phyloP scores from a whole-genome alignment of 2,329 filamentous ascomycete genomes.

The Fusarium anguioides region DNA sequence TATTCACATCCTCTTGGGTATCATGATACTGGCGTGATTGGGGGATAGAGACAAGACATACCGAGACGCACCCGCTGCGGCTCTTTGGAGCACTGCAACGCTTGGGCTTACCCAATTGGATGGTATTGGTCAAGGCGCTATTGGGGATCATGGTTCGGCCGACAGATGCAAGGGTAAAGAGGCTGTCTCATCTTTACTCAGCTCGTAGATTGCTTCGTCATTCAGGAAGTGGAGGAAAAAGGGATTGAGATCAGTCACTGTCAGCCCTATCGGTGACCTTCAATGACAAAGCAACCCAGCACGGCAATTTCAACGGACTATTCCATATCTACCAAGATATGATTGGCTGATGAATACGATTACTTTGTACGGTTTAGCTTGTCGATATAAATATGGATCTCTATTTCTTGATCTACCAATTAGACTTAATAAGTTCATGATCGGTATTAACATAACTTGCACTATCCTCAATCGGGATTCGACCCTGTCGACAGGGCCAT shows the following conservation, averaged over 20 bases:
- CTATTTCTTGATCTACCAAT: neutral
- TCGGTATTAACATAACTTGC: neutral
- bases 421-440: too few relatives aligned
- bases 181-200: neutral
- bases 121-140: neutral
- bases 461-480: neutral
- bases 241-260: too few relatives aligned
- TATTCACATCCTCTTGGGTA: too few relatives aligned
- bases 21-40: too few relatives aligned
- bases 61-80: neutral
- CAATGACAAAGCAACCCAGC: neutral
- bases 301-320: too few relatives aligned
- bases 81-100: neutral
- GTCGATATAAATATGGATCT: neutral
- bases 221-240: neutral
- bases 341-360: neutral
- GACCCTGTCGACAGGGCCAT: neutral
- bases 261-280: neutral
- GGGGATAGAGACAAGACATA: neutral
- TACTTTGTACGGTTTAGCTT: neutral
- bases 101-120: neutral
- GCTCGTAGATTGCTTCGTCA: neutral
- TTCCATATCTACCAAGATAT: neutral
- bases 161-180: neutral
- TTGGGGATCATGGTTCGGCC: neutral